Conservation (phyloP, 225 moss, liverwort and hornwort genomes). For the Thuidium tamariscinum region DNA sequence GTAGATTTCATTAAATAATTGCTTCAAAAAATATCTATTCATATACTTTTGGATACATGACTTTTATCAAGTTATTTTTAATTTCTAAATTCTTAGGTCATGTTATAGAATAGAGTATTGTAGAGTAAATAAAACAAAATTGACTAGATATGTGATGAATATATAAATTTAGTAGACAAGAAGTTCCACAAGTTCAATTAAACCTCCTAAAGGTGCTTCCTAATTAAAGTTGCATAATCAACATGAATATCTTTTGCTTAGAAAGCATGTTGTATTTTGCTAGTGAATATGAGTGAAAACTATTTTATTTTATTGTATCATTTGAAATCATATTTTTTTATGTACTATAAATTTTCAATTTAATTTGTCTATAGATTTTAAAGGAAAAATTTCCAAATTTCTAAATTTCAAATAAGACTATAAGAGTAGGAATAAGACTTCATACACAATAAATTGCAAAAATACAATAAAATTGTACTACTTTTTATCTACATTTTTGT, state of each 20-base stretch:
- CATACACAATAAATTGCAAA: background rate
- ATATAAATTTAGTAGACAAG: background rate
- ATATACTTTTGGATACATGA: accelerated
- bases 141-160: background rate
- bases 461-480: accelerated
- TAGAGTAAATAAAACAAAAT: background rate
- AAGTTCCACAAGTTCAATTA: background rate
- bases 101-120: too few relatives aligned
- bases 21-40: background rate
- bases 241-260: background rate
- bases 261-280: background rate
- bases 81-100: accelerated
- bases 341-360: background rate
- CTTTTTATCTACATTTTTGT: background rate
- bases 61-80: background rate
- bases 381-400: background rate
- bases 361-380: background rate
- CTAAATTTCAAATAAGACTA: too few relatives aligned
- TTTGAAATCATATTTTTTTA: background rate
- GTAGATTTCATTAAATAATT: too few relatives aligned
- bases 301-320: background rate
- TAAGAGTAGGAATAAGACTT: background rate
- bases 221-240: background rate
- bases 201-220: accelerated
- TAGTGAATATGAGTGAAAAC: background rate